These are phyloP conservation scores for Sporothrix luriei DNA, from an alignment of 2,329 filamentous ascomycete species.

Conservation along the genomic window DNA sequence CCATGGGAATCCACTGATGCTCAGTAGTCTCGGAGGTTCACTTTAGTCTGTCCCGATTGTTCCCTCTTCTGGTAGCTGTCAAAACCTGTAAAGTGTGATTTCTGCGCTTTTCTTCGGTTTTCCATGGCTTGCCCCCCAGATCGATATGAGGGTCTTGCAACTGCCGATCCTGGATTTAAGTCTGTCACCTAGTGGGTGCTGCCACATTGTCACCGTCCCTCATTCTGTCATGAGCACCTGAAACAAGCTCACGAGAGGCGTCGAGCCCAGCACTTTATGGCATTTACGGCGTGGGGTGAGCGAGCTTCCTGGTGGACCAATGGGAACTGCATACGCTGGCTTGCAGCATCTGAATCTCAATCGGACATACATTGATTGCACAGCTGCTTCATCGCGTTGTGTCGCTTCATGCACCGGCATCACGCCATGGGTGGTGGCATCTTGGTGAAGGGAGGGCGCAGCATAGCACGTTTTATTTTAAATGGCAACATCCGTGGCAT, in stretches of 20 bases:
- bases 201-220: background rate
- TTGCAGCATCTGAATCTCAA: slow-evolving; percentile 7
- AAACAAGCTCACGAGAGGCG: slow-evolving; percentile 26
- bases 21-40: background rate
- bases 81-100: background rate
- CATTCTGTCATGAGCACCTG: background rate
- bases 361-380: slow-evolving; percentile 1
- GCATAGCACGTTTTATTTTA: too few species aligned
- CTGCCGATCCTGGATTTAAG: background rate
- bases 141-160: slow-evolving; percentile 8
- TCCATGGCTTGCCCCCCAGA: background rate
- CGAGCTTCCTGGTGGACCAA: background rate
- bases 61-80: background rate
- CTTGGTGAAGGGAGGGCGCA: background rate
- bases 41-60: background rate
- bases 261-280: background rate
- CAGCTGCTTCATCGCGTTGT: background rate
- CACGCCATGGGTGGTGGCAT: background rate
- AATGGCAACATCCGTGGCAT: background rate
- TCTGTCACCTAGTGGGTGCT: background rate
- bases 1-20: too few species aligned
- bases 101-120: slow-evolving; percentile 15
- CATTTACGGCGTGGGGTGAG: background rate
- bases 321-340: background rate
- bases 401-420: slow-evolving; percentile 9